Conservation (phyloP, 2,329 filamentous ascomycete genomes). For the Claviceps digitariae region DNA sequence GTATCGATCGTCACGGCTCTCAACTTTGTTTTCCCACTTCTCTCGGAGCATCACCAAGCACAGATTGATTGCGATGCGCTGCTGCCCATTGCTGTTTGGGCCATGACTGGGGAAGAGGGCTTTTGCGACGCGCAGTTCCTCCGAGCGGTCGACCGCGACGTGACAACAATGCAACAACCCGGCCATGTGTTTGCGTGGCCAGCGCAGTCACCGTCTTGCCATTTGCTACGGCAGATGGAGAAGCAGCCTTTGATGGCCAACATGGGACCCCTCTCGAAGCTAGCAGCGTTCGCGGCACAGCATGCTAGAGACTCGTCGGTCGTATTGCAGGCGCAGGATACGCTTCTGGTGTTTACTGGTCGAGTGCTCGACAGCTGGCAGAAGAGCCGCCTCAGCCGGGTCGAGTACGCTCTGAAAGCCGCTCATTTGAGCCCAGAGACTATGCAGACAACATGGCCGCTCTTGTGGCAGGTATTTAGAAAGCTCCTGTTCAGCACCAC, state of each 20-base stretch:
- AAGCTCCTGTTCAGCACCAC: constrained; percentile 64
- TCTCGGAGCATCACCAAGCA: constrained; percentile 46
- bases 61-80: constrained; percentile 55
- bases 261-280: constrained; percentile 52
- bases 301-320: constrained; percentile 30
- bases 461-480: constrained; percentile 62
- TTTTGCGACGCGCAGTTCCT: constrained; percentile 68
- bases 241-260: constrained; percentile 48
- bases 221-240: constrained; percentile 42
- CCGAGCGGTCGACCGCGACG: constrained; percentile 52
- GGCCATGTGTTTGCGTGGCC: constrained; percentile 47
- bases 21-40: constrained; percentile 61
- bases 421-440: constrained; percentile 52
- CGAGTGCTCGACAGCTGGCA: constrained; percentile 61
- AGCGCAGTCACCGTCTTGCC: constrained; percentile 44
- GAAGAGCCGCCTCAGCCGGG: constrained; percentile 55
- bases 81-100: constrained; percentile 54
- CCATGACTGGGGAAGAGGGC: constrained; percentile 58
- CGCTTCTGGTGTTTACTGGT: constrained; percentile 52
- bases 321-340: constrained; percentile 42
- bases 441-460: constrained; percentile 50
- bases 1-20: constrained; percentile 54
- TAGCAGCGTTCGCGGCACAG: constrained; percentile 51
- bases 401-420: constrained; percentile 56
- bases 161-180: constrained; percentile 36